Base-by-base conservation (phyloP, 2,329 filamentous ascomycete species). In the Epichloe elymi region DNA sequence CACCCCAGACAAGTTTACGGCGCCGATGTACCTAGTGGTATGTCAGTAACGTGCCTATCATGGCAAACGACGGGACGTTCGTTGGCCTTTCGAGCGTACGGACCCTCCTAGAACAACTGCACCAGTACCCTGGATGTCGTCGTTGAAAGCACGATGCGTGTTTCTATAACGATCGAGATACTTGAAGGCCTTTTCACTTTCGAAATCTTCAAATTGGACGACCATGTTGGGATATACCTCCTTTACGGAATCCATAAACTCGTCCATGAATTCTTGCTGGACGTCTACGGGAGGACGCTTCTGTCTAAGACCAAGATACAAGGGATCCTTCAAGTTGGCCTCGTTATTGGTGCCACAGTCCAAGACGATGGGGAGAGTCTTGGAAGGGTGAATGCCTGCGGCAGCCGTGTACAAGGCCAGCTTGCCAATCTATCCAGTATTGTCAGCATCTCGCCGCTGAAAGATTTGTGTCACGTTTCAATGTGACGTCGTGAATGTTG, bases 191-290 rank as follows among this genome's bases (percentile, higher is more conserved):
- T 83, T 83, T 59, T 80, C 77, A 63, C 91, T 95, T 75, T 97
- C 95, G 70, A 95, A 97, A 65, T 97, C 93, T 68, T 97, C 91
- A 61, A 95, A 97, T 67, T 97, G 93, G 56, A 97, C 87, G 44
- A 84, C 69, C 80, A 77, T 83, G 14, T 76, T 70, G 30, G 78
- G 79, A 67, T 71, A 82, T 33, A 82, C 78, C 35, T 95, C 88
- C 52, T 84, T 85, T 54, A 88, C 79, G 52, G 93, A 91, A 61
- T 80, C 79, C 93, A 98, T 97, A 74, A 98, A 85, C 74, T 97
- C 93, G 65, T 97, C 93, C 74, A 97, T 81, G 70, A 97, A 97
- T 57, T 88, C 87, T 65, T 85, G 82, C 72, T 95, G 88, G 61
- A 91, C 83, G 49, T 84, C 77, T 19, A 84, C 72, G 7, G 85